A percentile compares a stretch with the other conserved stretches of the same genome.
Conservation (phyloP, 2,329 filamentous ascomycete genomes). For the Colletotrichum sansevieriae region DNA sequence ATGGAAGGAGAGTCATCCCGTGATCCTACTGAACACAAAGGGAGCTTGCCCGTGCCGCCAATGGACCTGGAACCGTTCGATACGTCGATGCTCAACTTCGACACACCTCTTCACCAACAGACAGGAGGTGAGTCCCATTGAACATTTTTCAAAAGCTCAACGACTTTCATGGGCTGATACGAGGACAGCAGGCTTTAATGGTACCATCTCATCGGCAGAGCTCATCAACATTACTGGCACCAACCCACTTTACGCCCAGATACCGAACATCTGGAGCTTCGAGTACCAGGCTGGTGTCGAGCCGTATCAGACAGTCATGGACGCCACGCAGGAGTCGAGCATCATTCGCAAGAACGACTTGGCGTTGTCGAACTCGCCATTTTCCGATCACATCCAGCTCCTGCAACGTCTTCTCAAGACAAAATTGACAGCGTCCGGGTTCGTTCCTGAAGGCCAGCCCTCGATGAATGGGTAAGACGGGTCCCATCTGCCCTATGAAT, state of each 20-base stretch:
- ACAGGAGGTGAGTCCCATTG: neutral
- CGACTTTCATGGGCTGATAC: neutral
- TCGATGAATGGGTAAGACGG: constrained; percentile 23
- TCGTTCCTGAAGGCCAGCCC: constrained; percentile 1
- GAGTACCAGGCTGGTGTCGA: constrained; percentile 50
- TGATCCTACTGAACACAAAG: neutral
- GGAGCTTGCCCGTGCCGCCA: neutral
- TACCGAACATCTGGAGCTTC: constrained; percentile 49
- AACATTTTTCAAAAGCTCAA: accelerated
- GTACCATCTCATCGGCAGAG: neutral
- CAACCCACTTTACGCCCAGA: constrained; percentile 44
- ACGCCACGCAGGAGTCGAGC: constrained; percentile 43
- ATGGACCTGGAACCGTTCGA: constrained; percentile 5
- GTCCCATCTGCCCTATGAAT: too few species aligned
- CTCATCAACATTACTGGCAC: constrained; percentile 31
- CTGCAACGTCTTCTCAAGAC: constrained; percentile 46
- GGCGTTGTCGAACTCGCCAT: constrained; percentile 47
- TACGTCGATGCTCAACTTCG: constrained; percentile 9
- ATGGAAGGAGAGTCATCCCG: neutral
- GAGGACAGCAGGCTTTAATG: neutral
- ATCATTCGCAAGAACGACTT: constrained; percentile 46
- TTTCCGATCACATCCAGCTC: constrained; percentile 49
- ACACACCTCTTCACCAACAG: neutral
- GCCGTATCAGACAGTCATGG: constrained; percentile 46
- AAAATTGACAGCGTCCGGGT: constrained; percentile 44